phyloP scores from a whole-genome alignment of 148 eudicot species.

The Fagopyrum homotropicum region DNA sequence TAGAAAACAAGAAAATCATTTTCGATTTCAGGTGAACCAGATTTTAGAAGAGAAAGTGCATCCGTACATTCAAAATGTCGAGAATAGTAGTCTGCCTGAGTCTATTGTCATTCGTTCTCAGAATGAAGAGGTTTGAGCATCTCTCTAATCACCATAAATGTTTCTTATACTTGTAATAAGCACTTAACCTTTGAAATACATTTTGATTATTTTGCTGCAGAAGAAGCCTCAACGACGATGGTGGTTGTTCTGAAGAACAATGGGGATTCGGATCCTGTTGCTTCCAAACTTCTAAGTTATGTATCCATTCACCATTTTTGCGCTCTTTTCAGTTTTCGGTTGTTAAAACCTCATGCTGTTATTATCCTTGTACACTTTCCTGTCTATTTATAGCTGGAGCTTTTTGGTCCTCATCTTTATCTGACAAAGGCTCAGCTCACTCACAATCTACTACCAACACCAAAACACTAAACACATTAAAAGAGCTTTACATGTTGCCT shows the following conservation, averaged over 20 bases:
- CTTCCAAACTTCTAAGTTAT: conserved; percentile 12
- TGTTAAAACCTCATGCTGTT: too few relatives aligned
- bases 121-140: background rate
- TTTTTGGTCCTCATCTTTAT: conserved; percentile 48
- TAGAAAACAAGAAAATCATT: background rate
- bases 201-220: conserved; percentile 27
- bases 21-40: conserved; percentile 50
- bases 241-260: conserved; percentile 52
- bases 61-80: conserved; percentile 58
- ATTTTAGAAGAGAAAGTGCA: conserved; percentile 72
- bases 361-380: background rate
- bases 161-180: background rate
- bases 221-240: conserved; percentile 39
- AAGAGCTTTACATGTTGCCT: background rate
- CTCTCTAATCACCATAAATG: background rate
- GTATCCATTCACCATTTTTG: background rate
- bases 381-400: conserved; percentile 50
- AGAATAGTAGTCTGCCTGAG: conserved; percentile 43
- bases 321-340: background rate
- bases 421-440: conserved; percentile 75
- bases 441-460: conserved; percentile 64
- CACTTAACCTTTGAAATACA: background rate
- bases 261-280: background rate
- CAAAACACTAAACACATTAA: background rate
- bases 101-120: conserved; percentile 53